These are phyloP conservation scores for Ambrosia trifida DNA, from an alignment of 129 eudicot genomes.

Conservation along the genomic window DNA sequence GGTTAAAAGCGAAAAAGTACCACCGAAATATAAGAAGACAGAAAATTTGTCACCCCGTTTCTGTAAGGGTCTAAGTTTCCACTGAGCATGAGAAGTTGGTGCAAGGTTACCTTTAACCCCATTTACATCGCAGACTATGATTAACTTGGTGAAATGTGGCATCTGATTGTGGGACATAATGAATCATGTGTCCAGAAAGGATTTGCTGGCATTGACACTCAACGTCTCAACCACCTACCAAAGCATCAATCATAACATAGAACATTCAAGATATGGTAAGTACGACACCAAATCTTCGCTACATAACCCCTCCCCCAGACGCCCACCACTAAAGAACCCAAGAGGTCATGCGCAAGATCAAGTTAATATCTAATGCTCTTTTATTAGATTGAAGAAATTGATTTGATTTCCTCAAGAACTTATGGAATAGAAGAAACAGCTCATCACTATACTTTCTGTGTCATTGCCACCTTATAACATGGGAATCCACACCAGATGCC, in stretches of 20 bases:
- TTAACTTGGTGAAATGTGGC: background rate
- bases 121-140: background rate
- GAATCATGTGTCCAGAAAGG: background rate
- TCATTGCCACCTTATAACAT: background rate
- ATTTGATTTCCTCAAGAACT: constrained; percentile 1
- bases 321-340: background rate
- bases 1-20: background rate
- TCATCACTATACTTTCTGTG: background rate
- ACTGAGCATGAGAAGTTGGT: background rate
- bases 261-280: background rate
- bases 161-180: background rate
- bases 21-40: background rate
- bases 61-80: background rate
- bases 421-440: background rate
- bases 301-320: background rate
- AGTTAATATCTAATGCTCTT: background rate
- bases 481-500: background rate
- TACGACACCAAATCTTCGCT: background rate
- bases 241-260: background rate
- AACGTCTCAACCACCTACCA: background rate
- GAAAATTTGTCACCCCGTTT: background rate
- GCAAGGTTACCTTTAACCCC: background rate
- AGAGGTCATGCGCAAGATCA: background rate
- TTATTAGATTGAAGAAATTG: background rate
- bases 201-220: background rate